Evolutionary conservation across 108 stramenopile species (phyloP).

Genomic region (Nitzschia sp.): DNA sequence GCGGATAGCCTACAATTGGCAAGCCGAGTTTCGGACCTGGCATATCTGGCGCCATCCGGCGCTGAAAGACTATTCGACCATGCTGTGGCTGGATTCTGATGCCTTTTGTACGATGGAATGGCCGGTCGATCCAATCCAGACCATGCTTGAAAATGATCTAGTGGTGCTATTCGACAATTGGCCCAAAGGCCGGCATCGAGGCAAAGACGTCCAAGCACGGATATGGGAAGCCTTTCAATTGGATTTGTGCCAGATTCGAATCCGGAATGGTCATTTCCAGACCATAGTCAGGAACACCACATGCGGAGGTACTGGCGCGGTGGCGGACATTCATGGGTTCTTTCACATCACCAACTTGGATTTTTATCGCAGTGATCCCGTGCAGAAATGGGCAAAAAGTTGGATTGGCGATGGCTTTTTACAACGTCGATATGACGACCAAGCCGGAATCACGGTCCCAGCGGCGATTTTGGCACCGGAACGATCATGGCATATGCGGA

Average conservation of each 20-base stretch:
- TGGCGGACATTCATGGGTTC: slow-evolving; percentile 38
- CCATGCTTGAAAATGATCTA: slow-evolving; percentile 36
- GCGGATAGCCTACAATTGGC: slow-evolving; percentile 38
- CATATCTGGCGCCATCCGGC: slow-evolving; percentile 46
- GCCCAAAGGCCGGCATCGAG: neutral
- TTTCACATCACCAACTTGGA: slow-evolving; percentile 51
- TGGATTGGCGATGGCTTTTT: slow-evolving; percentile 45
- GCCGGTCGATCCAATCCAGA: slow-evolving; percentile 35
- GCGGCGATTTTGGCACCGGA: slow-evolving; percentile 43
- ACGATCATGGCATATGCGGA: slow-evolving; percentile 32
- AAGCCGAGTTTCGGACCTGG: slow-evolving; percentile 39
- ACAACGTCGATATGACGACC: slow-evolving; percentile 44
- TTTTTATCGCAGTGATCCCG: slow-evolving; percentile 28
- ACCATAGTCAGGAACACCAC: neutral
- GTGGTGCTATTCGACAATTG: slow-evolving; percentile 38
- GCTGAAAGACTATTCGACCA: slow-evolving; percentile 35
- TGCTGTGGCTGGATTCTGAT: slow-evolving; percentile 56
- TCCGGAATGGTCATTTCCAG: neutral
- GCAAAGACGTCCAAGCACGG: slow-evolving; percentile 4
- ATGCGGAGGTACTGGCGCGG: no score
- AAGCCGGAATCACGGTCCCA: slow-evolving; percentile 50
- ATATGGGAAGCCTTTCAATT: neutral
- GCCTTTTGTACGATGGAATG: slow-evolving; percentile 36
- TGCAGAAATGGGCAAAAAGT: slow-evolving; percentile 23
- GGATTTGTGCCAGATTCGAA: neutral